phyloP scores from a whole-genome alignment of 768 basidiomycete genomes.

The Russula griseocarnosa region DNA sequence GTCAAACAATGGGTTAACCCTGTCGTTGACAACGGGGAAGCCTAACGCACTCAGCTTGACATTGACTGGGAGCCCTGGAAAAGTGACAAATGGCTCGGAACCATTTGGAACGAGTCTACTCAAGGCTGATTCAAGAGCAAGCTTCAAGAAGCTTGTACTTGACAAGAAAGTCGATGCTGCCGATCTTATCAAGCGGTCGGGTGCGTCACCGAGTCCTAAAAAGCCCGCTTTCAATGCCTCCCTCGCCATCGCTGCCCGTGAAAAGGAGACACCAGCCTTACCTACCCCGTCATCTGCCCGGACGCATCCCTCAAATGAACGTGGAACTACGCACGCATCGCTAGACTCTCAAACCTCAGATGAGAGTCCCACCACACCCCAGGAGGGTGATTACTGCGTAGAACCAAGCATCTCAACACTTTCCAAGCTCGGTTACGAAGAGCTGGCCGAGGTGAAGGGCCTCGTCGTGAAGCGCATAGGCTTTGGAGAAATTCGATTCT shows the following conservation, averaged over 20 bases:
- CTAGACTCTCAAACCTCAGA: constrained; percentile 10
- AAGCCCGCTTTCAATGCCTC: constrained; percentile 74
- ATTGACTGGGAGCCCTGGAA: constrained; percentile 39
- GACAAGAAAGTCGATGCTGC: constrained; percentile 78
- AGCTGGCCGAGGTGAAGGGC: constrained; percentile 66
- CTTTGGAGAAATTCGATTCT: constrained; percentile 82
- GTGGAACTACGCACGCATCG: constrained; percentile 28
- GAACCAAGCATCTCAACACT: constrained; percentile 74
- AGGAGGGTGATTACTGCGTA: constrained; percentile 90
- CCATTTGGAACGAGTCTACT: constrained; percentile 59
- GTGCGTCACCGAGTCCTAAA: constrained; percentile 29
- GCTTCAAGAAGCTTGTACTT: constrained; percentile 89
- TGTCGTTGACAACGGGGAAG: constrained; percentile 48
- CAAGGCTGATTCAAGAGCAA: constrained; percentile 67
- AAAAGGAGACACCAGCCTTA: constrained; percentile 53
- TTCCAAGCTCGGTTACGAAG: constrained; percentile 64
- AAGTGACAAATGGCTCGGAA: constrained; percentile 48
- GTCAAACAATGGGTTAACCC: constrained; percentile 37
- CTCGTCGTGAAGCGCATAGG: constrained; percentile 89
- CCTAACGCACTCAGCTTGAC: constrained; percentile 52
- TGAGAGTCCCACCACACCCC: constrained; percentile 27
- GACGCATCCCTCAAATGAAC: constrained; percentile 36
- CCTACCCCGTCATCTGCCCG: constrained; percentile 20
- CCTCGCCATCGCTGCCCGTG: constrained; percentile 67
- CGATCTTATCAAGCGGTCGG: constrained; percentile 51